These are phyloP conservation scores for Solanum hybrid DNA, from an alignment of 305 asterid species.

Conservation along the genomic window DNA sequence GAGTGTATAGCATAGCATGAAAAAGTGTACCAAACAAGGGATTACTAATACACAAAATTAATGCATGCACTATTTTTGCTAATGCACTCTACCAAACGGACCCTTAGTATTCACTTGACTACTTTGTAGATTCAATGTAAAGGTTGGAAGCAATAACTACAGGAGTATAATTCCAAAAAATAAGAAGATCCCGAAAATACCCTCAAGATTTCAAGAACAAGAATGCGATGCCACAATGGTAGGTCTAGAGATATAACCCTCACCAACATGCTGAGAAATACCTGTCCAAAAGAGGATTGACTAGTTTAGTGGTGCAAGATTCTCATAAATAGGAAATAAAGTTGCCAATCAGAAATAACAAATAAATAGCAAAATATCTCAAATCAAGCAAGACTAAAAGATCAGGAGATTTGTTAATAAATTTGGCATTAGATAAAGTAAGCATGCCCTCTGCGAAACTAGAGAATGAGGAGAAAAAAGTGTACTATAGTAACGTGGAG, in stretches of 20 bases:
- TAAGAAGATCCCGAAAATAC: constrained; percentile 30
- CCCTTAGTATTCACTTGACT: constrained; percentile 1
- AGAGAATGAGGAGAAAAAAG: background rate
- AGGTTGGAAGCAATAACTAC: background rate
- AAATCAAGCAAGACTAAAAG: background rate
- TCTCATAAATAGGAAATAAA: constrained; percentile 10
- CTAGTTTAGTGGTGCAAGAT: constrained; percentile 8
- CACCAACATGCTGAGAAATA: constrained; percentile 90
- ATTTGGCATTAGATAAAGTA: background rate
- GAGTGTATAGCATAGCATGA: background rate
- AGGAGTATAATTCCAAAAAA: background rate
- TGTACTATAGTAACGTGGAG: background rate
- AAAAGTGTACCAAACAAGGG: background rate
- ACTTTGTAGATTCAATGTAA: background rate
- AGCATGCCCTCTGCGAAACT: background rate
- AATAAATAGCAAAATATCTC: background rate
- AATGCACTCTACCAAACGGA: background rate
- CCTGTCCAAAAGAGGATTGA: constrained; percentile 36
- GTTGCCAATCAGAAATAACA: background rate
- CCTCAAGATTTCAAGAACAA: constrained; percentile 94
- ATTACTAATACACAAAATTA: background rate
- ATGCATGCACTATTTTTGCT: background rate
- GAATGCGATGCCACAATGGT: constrained; percentile 99
- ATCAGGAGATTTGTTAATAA: background rate
- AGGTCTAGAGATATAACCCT: constrained; percentile 80